Percentiles rank a stretch among this genome's conserved stretches.
These are phyloP conservation scores for Rhodotorula sp. DNA, from an alignment of 1,284 basidiomycete genomes.

Conservation along the genomic window DNA sequence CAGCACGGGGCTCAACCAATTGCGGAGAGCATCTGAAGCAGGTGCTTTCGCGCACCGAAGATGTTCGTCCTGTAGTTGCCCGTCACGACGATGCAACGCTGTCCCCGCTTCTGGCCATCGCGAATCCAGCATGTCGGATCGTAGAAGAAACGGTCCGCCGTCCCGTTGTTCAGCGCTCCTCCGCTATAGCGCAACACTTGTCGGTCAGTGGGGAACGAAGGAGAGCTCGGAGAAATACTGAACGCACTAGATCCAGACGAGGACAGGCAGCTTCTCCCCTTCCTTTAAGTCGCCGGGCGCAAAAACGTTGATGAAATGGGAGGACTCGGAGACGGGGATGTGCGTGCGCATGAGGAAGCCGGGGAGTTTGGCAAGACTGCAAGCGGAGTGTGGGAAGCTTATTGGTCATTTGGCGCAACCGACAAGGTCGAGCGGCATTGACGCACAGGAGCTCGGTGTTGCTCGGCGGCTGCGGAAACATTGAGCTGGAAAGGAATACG, in stretches of 20 bases:
- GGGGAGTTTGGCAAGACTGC: slow-evolving; percentile 16
- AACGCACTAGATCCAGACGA: slow-evolving; percentile 25
- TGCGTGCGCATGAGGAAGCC: slow-evolving; percentile 21
- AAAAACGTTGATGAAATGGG: slow-evolving; percentile 32
- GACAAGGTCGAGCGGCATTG: too few species aligned
- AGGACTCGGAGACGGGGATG: slow-evolving; percentile 18
- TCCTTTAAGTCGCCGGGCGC: slow-evolving; percentile 13
- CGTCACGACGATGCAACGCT: slow-evolving; percentile 32
- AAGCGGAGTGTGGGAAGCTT: too few species aligned
- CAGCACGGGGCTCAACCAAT: not conserved
- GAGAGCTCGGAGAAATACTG: not conserved
- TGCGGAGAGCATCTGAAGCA: not conserved
- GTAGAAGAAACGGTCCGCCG: slow-evolving; percentile 26
- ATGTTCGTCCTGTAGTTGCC: slow-evolving; percentile 36
- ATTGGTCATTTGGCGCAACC: too few species aligned
- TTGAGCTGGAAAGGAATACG: slow-evolving; percentile 6
- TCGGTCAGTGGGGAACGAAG: not conserved
- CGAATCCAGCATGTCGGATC: slow-evolving; percentile 35
- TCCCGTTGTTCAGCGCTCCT: slow-evolving; percentile 34
- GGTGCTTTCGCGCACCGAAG: slow-evolving; percentile 6
- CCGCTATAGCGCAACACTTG: slow-evolving; percentile 1
- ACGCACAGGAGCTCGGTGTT: slow-evolving; percentile 23
- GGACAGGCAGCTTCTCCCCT: slow-evolving; percentile 26
- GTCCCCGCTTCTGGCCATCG: not conserved
- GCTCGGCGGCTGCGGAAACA: slow-evolving; percentile 28